Conservation (phyloP, 805 yeast genomes). For the Suhomyces faveliae region DNA sequence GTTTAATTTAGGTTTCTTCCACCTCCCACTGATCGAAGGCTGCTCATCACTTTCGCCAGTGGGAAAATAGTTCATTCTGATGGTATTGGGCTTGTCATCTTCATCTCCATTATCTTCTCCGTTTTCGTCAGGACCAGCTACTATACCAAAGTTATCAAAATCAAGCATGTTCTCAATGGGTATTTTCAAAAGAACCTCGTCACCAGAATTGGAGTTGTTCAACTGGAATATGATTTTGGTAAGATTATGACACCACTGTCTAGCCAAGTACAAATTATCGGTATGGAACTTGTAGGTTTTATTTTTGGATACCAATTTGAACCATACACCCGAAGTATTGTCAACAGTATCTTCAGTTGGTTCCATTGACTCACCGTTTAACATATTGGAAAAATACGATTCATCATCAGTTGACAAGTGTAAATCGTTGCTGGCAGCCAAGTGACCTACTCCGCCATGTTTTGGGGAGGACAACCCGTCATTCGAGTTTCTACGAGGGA, state of each 20-base stretch:
- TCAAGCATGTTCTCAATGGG: slow-evolving; percentile 70
- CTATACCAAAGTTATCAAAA: slow-evolving; percentile 52
- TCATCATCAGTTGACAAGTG: slow-evolving; percentile 17
- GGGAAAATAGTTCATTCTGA: slow-evolving; percentile 55
- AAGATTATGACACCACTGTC: slow-evolving; percentile 73
- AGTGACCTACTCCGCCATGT: neutral
- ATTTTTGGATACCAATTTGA: slow-evolving; percentile 57
- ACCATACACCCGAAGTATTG: slow-evolving; percentile 39
- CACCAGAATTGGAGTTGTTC: slow-evolving; percentile 64
- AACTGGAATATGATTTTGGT: slow-evolving; percentile 69
- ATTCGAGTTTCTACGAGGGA: neutral
- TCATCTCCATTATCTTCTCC: slow-evolving; percentile 35
- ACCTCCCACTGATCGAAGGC: neutral
- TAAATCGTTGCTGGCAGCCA: neutral
- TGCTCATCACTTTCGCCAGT: slow-evolving; percentile 6
- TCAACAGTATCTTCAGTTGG: slow-evolving; percentile 21
- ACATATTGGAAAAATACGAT: slow-evolving; percentile 18
- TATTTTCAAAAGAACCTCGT: slow-evolving; percentile 72
- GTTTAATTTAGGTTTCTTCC: slow-evolving; percentile 4
- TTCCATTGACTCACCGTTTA: slow-evolving; percentile 15
- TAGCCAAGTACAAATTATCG: slow-evolving; percentile 70
- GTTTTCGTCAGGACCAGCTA: slow-evolving; percentile 20
- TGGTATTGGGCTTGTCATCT: slow-evolving; percentile 31
- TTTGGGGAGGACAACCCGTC: slow-evolving; percentile 9
- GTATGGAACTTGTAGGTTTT: slow-evolving; percentile 66